Conservation (phyloP, 1,284 basidiomycete species). For the Schizopora paradoxa region DNA sequence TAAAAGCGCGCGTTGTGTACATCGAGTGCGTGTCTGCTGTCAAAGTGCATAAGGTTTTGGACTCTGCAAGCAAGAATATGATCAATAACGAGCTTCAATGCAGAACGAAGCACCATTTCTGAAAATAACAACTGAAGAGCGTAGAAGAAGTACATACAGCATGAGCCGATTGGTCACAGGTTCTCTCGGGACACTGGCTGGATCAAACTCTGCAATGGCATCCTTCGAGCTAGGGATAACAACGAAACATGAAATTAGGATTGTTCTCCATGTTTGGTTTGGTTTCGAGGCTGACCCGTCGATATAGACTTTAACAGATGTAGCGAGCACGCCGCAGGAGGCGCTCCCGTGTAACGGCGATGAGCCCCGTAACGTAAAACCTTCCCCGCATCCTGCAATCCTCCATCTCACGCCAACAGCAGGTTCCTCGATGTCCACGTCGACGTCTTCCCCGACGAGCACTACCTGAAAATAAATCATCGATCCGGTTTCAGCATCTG, state of each 20-base stretch:
- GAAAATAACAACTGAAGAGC: not conserved
- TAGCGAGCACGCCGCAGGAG: slow-evolving; percentile 42
- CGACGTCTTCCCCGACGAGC: slow-evolving; percentile 49
- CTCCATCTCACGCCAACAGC: slow-evolving; percentile 52
- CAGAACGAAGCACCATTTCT: no score
- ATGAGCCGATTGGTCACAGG: slow-evolving; percentile 35
- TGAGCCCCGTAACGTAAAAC: slow-evolving; percentile 43
- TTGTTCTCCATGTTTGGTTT: no score
- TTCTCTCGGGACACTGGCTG: slow-evolving; percentile 38
- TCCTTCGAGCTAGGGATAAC: no score
- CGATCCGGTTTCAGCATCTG: not conserved
- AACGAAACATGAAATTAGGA: no score
- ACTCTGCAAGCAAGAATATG: slow-evolving; percentile 31
- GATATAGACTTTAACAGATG: slow-evolving; percentile 41
- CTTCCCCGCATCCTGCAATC: slow-evolving; percentile 47
- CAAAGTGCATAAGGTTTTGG: slow-evolving; percentile 52
- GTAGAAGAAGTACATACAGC: slow-evolving; percentile 29
- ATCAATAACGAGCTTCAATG: no score
- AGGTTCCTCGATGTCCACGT: slow-evolving; percentile 55
- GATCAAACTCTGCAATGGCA: slow-evolving; percentile 42
- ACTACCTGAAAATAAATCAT: slow-evolving; percentile 35
- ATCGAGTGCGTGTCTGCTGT: slow-evolving; percentile 53
- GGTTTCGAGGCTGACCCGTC: slow-evolving; percentile 38
- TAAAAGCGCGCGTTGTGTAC: slow-evolving; percentile 49
- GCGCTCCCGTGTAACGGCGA: slow-evolving; percentile 41